Evolutionary conservation across 371 early-diverging fungal species (phyloP).

Genomic region (Mycotypha africana): DNA sequence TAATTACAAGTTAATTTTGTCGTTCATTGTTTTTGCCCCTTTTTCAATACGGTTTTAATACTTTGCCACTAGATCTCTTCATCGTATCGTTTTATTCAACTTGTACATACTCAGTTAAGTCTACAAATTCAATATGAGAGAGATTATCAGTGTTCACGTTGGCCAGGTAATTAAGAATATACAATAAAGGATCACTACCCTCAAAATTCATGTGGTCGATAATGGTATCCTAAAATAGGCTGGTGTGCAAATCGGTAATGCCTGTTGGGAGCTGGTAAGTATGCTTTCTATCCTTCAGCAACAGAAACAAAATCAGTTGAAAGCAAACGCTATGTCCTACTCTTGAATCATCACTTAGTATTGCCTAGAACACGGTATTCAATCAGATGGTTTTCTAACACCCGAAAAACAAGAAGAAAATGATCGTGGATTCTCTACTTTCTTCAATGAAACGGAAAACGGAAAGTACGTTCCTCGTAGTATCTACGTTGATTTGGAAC

Average conservation of each 20-base stretch:
- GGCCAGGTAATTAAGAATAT: slow-evolving; percentile 14
- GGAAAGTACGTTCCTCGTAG: slow-evolving; percentile 99
- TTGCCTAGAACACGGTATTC: slow-evolving; percentile 94
- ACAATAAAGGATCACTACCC: background rate
- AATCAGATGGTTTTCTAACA: slow-evolving; percentile 84
- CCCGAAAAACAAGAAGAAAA: slow-evolving; percentile 40
- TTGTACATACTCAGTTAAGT: too few species aligned
- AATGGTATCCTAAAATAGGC: too few species aligned
- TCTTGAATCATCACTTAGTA: too few species aligned
- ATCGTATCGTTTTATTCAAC: too few species aligned
- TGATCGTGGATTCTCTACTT: slow-evolving; percentile 71
- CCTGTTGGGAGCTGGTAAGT: slow-evolving; percentile 92
- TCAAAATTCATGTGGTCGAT: slow-evolving; percentile 48
- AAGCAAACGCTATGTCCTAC: too few species aligned
- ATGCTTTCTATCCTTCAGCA: slow-evolving; percentile 41
- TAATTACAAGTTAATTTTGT: too few species aligned
- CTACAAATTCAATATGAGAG: slow-evolving; percentile 50
- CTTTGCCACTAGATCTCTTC: too few species aligned
- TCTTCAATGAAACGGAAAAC: slow-evolving; percentile 95
- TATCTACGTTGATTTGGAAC: slow-evolving; percentile 97
- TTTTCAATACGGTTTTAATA: too few species aligned
- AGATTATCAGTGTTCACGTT: slow-evolving; percentile 89
- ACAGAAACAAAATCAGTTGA: too few species aligned
- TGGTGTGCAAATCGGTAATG: slow-evolving; percentile 98
- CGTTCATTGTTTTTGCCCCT: too few species aligned